Conservation (phyloP, 2,329 filamentous ascomycete species). For the Penicillium olsonii region DNA sequence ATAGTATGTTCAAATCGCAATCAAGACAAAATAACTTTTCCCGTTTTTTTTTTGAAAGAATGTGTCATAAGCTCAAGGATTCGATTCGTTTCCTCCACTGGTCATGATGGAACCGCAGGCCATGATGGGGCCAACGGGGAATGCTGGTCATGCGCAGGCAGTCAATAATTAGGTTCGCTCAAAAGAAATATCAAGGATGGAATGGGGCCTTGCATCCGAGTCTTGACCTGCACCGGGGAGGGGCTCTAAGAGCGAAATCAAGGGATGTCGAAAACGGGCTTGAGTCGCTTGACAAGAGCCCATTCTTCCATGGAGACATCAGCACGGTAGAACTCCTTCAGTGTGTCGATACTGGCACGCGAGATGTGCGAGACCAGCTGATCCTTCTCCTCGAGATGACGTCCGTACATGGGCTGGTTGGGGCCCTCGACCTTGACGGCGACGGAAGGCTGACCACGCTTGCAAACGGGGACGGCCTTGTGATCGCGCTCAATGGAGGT, state of each 20-base stretch:
- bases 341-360: conserved; percentile 82
- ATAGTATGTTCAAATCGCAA: conserved; percentile 28
- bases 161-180: conserved; percentile 4
- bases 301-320: conserved; percentile 93
- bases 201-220: background rate
- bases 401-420: conserved; percentile 90
- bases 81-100: conserved; percentile 10
- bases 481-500: conserved; percentile 96
- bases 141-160: conserved; percentile 7
- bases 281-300: conserved; percentile 91
- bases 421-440: conserved; percentile 95
- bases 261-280: conserved; percentile 86
- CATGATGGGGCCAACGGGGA: conserved; percentile 8
- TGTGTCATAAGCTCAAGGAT: conserved; percentile 15
- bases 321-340: conserved; percentile 92
- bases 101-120: conserved; percentile 6
- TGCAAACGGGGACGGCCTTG: conserved; percentile 89
- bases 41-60: conserved; percentile 18
- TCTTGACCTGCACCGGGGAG: conserved; percentile 1
- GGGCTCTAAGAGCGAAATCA: conserved; percentile 42
- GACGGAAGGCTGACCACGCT: conserved; percentile 95
- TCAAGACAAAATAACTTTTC: conserved; percentile 25
- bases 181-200: conserved; percentile 9
- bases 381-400: conserved; percentile 91
- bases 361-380: conserved; percentile 85